Evolutionary conservation across 768 basidiomycete species (phyloP).

Genomic region (Botryobasidium botryosum): DNA sequence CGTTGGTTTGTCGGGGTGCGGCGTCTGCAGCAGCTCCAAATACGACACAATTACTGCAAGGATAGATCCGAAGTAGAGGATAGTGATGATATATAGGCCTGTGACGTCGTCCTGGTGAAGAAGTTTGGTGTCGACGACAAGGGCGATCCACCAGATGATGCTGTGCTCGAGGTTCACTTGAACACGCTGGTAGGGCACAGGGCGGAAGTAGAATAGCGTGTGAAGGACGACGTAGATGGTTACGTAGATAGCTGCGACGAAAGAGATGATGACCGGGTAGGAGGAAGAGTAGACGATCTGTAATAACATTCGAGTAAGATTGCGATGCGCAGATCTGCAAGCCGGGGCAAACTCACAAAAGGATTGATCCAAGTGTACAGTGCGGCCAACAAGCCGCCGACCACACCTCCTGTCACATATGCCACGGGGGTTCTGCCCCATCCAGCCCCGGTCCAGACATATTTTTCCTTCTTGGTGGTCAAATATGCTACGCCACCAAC

Average conservation of each 20-base stretch:
- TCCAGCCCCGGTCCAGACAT: slow-evolving; percentile 3
- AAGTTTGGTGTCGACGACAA: slow-evolving; percentile 32
- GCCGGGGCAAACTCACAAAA: slow-evolving; percentile 30
- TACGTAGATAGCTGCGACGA: slow-evolving; percentile 35
- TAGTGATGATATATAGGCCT: slow-evolving; percentile 38
- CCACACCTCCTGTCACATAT: slow-evolving; percentile 27
- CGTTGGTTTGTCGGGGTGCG: neutral
- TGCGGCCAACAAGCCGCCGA: slow-evolving; percentile 32
- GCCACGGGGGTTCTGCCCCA: slow-evolving; percentile 51
- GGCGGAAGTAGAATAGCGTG: slow-evolving; percentile 14
- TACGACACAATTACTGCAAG: slow-evolving; percentile 23
- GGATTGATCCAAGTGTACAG: slow-evolving; percentile 42
- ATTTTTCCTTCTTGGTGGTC: slow-evolving; percentile 6
- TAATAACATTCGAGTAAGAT: neutral
- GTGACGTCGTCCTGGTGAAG: slow-evolving; percentile 30
- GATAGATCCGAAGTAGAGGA: slow-evolving; percentile 34
- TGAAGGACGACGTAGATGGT: slow-evolving; percentile 27
- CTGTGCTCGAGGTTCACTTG: slow-evolving; percentile 37
- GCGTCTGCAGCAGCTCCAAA: slow-evolving; percentile 7
- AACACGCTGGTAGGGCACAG: slow-evolving; percentile 30
- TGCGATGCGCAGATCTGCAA: neutral
- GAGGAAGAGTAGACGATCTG: slow-evolving; percentile 47
- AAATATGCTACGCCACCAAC: slow-evolving; percentile 25
- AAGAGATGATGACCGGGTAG: slow-evolving; percentile 33
- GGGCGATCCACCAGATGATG: slow-evolving; percentile 39